Conservation (phyloP, 257 asterid genomes). For the Nemophila menziesii region DNA sequence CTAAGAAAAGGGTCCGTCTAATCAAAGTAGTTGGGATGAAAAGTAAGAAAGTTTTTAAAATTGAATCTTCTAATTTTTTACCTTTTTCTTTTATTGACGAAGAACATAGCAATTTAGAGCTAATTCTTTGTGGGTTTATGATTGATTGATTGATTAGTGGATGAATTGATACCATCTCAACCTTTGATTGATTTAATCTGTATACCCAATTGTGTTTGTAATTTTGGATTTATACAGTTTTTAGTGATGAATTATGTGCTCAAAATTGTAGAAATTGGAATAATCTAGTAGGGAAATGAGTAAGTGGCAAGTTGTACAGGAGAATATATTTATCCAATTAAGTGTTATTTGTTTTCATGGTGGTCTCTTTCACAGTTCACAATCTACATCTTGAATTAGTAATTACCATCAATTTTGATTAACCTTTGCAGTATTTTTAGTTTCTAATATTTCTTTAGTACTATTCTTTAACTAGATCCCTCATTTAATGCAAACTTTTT, state of each 20-base stretch:
- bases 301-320: slow-evolving; percentile 31
- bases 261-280: too few relatives aligned
- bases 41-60: too few relatives aligned
- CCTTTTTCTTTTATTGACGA: neutral
- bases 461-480: slow-evolving; percentile 13
- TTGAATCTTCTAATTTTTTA: too few relatives aligned
- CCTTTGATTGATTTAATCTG: neutral
- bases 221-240: slow-evolving; percentile 5
- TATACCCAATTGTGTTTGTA: neutral
- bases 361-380: slow-evolving; percentile 29
- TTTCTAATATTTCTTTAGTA: slow-evolving; percentile 14
- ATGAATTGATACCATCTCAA: neutral
- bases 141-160: neutral
- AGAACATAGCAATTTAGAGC: neutral
- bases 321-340: slow-evolving; percentile 25
- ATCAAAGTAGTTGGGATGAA: neutral
- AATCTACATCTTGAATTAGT: slow-evolving; percentile 12
- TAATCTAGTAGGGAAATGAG: slow-evolving; percentile 26
- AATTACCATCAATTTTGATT: slow-evolving; percentile 23
- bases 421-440: slow-evolving; percentile 23
- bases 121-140: neutral
- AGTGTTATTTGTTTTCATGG: slow-evolving; percentile 32
- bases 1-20: neutral
- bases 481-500: slow-evolving; percentile 22
- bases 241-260: slow-evolving; percentile 24